These are phyloP conservation scores for Mucor plumbeus DNA, from an alignment of 371 early-diverging fungal species.

Conservation along the genomic window DNA sequence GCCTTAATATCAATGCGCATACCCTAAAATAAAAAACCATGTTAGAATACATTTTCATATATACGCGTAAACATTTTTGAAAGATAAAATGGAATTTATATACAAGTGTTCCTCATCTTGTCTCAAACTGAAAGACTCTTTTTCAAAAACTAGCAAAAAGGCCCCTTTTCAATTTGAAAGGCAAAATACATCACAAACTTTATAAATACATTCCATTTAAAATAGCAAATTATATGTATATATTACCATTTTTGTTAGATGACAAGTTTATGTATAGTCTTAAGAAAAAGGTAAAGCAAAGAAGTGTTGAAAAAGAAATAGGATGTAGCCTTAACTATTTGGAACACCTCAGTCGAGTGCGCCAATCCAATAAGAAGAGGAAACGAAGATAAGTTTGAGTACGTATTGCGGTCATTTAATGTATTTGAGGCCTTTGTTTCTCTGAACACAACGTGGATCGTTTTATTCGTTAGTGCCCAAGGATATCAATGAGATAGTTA, in stretches of 20 bases:
- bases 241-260: neutral
- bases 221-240: neutral
- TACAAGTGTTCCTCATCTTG: neutral
- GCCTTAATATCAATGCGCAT: slow-evolving; percentile 74
- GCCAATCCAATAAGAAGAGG: slow-evolving; percentile 9
- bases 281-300: slow-evolving; percentile 6
- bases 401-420: neutral
- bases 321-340: neutral
- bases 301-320: slow-evolving; percentile 1
- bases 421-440: too few relatives aligned
- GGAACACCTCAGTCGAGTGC: slow-evolving; percentile 2
- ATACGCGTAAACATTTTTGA: neutral
- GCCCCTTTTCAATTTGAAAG: neutral
- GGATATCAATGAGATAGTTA: too few relatives aligned
- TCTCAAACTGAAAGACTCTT: neutral
- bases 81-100: neutral
- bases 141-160: neutral
- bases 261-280: neutral
- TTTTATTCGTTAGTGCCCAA: too few relatives aligned
- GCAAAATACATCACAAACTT: neutral
- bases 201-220: neutral
- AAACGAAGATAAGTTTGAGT: neutral
- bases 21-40: slow-evolving; percentile 41
- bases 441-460: too few relatives aligned
- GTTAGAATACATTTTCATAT: neutral